These are phyloP conservation scores for Cynanchum wilfordii DNA, from an alignment of 257 asterid species.

Conservation along the genomic window DNA sequence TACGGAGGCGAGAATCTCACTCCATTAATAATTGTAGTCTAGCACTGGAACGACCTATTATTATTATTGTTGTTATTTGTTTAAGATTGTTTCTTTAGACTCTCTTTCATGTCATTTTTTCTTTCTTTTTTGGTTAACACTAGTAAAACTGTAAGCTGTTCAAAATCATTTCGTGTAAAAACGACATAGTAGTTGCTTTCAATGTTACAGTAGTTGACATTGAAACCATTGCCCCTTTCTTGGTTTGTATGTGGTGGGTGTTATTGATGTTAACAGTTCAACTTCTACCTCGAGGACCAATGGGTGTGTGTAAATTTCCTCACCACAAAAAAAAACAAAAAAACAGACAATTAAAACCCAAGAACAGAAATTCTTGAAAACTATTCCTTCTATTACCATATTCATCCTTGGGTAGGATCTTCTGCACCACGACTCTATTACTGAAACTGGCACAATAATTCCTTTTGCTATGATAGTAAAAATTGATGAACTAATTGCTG, in stretches of 20 bases:
- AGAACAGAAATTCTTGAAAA: neutral
- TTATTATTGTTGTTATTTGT: no score
- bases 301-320: neutral
- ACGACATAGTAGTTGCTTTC: neutral
- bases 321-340: neutral
- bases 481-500: neutral
- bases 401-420: neutral
- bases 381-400: neutral
- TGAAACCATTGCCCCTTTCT: neutral
- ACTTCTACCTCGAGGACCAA: neutral
- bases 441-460: neutral
- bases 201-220: neutral
- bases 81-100: no score
- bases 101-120: no score
- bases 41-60: no score
- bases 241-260: neutral
- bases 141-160: neutral
- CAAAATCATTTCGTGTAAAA: neutral
- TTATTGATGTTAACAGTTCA: neutral
- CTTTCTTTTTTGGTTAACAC: neutral
- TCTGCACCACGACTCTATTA: conserved; percentile 2
- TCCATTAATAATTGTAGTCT: no score
- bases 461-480: neutral
- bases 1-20: no score
- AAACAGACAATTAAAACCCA: neutral